Percentiles rank a stretch among this genome's conserved stretches.
Evolutionary conservation across 2,329 filamentous ascomycete genomes (phyloP).

Genomic region (Fusarium sp.): DNA sequence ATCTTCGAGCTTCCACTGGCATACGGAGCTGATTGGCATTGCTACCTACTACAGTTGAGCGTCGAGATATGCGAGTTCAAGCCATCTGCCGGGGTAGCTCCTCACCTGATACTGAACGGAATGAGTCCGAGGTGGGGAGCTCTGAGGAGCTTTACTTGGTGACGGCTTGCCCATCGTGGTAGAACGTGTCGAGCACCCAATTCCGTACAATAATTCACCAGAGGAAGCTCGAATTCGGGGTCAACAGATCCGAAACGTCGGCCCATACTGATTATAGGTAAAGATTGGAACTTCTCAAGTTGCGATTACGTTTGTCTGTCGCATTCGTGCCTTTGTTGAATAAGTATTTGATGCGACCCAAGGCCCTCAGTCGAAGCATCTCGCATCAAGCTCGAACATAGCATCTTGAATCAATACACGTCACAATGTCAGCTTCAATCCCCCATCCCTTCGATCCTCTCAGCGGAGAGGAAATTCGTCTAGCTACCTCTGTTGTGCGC

Average conservation of each 20-base stretch:
- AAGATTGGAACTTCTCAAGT: background rate
- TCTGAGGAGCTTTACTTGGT: background rate
- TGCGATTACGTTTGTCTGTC: background rate
- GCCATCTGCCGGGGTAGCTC: too few relatives aligned
- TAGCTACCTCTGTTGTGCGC: conserved; percentile 68
- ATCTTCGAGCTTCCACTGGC: background rate
- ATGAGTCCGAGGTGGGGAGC: background rate
- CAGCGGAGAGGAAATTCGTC: conserved; percentile 78
- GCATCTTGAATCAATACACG: background rate
- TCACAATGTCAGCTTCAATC: background rate
- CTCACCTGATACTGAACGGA: background rate
- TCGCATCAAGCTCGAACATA: background rate
- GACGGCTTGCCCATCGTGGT: background rate
- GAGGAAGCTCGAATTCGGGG: background rate
- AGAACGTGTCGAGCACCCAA: background rate
- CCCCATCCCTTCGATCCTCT: conserved; percentile 44
- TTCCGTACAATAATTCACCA: background rate
- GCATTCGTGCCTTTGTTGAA: background rate
- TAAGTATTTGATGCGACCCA: background rate
- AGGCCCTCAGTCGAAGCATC: background rate
- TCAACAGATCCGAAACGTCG: background rate
- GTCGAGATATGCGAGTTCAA: background rate
- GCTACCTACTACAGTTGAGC: background rate
- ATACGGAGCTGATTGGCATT: background rate
- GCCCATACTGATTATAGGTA: background rate